phyloP scores from a whole-genome alignment of 176 grass and related monocot genomes.

The Echinochloa phyllopogon region DNA sequence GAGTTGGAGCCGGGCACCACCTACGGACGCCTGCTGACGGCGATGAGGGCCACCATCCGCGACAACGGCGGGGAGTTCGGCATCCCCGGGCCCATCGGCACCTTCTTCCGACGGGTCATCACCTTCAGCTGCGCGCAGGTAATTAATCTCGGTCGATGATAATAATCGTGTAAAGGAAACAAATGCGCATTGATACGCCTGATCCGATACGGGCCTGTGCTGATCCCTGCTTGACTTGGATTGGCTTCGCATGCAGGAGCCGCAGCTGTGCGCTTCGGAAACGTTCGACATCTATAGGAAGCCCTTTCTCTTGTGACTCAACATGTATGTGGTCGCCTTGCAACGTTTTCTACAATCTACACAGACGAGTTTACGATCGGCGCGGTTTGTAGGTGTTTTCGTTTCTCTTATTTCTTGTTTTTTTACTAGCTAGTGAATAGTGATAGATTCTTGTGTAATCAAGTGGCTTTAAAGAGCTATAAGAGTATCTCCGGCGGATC shows the following conservation, averaged over 20 bases:
- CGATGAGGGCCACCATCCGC: constrained; percentile 35
- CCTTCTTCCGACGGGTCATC: constrained; percentile 52
- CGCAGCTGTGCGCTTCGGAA: constrained; percentile 53
- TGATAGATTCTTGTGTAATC: neutral
- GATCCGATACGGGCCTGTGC: no score
- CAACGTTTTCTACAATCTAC: neutral
- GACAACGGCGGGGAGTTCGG: constrained; percentile 49
- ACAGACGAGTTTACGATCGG: neutral
- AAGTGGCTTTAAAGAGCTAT: neutral
- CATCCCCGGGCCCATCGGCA: constrained; percentile 51
- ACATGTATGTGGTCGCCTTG: neutral
- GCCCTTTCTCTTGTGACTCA: constrained; percentile 35
- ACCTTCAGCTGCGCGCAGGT: constrained; percentile 58
- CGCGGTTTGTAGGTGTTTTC: neutral
- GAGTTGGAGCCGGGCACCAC: constrained; percentile 53
- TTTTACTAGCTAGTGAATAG: neutral
- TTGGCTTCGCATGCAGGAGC: constrained; percentile 44
- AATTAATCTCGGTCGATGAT: neutral
- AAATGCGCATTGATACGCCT: neutral
- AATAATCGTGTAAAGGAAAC: neutral
- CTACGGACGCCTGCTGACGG: constrained; percentile 45
- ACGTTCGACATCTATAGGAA: constrained; percentile 56
- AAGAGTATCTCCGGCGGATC: neutral
- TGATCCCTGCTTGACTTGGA: no score
- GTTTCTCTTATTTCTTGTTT: neutral